phyloP scores from a whole-genome alignment of 2,329 filamentous ascomycete genomes.

The Ophiostoma ips region DNA sequence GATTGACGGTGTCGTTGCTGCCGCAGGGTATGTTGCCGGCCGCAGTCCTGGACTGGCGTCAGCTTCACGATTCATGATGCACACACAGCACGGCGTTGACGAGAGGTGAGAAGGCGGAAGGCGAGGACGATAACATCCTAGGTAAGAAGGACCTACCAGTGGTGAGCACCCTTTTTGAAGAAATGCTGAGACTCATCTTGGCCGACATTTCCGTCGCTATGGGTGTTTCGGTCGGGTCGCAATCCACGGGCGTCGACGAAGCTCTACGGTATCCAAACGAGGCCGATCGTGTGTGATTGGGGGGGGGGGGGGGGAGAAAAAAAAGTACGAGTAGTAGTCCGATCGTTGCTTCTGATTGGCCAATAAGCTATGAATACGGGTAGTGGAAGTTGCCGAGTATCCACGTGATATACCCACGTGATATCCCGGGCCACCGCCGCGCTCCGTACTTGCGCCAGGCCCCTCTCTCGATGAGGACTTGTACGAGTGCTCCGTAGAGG shows the following conservation, averaged over 20 bases:
- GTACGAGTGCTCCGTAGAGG: not conserved
- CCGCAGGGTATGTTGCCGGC: constrained; percentile 2
- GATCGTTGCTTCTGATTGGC: not conserved
- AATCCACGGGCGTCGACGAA: not conserved
- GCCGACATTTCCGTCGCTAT: constrained; percentile 13
- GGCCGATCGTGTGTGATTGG: not conserved
- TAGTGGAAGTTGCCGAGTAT: not conserved
- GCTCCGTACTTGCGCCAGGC: not conserved
- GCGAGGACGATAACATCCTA: not conserved
- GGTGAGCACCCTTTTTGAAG: constrained; percentile 45
- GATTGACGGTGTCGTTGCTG: constrained; percentile 1
- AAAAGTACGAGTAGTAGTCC: constrained; percentile 2
- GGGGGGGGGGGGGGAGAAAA: no score
- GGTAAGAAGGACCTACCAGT: constrained; percentile 36
- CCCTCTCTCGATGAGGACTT: not conserved
- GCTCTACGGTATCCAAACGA: not conserved
- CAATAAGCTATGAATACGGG: not conserved
- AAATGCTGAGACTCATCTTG: constrained; percentile 51
- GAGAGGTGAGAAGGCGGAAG: not conserved
- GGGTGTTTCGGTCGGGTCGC: not conserved
- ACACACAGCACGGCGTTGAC: not conserved
- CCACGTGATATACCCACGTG: constrained; percentile 5
- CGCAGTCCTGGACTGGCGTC: constrained; percentile 3
- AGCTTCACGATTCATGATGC: no score
- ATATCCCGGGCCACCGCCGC: constrained; percentile 9